Base-by-base conservation (phyloP, 1,284 basidiomycete genomes). In the Sphagnurus paluster region DNA sequence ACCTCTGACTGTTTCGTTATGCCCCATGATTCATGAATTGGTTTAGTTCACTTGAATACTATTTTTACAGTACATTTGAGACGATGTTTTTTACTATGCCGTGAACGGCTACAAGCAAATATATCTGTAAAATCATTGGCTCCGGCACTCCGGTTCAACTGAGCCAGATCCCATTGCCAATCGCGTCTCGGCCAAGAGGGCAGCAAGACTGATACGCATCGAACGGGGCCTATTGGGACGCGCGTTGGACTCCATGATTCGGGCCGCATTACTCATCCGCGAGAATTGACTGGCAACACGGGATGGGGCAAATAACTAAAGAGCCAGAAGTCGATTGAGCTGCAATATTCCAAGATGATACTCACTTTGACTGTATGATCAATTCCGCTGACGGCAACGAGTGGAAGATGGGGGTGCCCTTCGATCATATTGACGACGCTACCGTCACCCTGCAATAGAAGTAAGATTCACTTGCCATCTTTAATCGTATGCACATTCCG, bases 401-500 rank as follows among this genome's bases (percentile, higher is more conserved):
- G 66, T 0, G 94, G 93, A 49, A 76, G 72, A 61, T 76, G 70
- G 0, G 94, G 94, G 59, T 97, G 93, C 1, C 82, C 83, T 63
- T 93, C 90, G 51, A 97, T 81, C 47, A 89, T 84, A 62, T 97
- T 98, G 34, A 96, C 93, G 7, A 94, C 82, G 44, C 70, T 77
- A 3, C 76, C 74, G 57, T 96, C 93, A 29, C 91, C 93, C 69
- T 93, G 84, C n/a, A n/a, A n/a, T n/a, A n/a, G n/a, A n/a, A n/a
- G n/a, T n/a, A n/a, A n/a, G n/a, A n/a, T n/a, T n/a, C n/a, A n/a
- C 83, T 63, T 55, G 90, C 93, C 90, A 64, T 97, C 94, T 67
- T 97, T 98, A 45, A 95, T 82, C 0, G 94, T 98, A 54, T 86
- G 83, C 3, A 87, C 71, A 64, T 97, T 98, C 52, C 84, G 80